These are phyloP conservation scores for Corylus americana DNA, from an alignment of 306 rosid genomes.

Conservation along the genomic window DNA sequence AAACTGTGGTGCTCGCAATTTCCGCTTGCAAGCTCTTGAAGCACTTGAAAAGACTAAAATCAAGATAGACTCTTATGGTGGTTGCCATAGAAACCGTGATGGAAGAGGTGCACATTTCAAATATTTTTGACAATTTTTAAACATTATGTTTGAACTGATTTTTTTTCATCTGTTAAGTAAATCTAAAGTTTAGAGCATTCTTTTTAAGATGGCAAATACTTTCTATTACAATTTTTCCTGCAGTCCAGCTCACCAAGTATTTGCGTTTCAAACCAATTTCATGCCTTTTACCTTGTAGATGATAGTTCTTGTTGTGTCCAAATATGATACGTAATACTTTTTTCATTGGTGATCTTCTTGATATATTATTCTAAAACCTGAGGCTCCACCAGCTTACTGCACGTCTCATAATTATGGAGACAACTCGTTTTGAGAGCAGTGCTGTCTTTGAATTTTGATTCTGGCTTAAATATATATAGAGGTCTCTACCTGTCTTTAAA, in stretches of 20 bases:
- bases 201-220: constrained; percentile 6
- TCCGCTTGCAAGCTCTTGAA: constrained; percentile 94
- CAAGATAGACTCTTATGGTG: constrained; percentile 86
- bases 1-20: constrained; percentile 92
- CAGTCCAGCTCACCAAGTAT: constrained; percentile 9
- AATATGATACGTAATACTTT: constrained; percentile 8
- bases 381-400: background rate
- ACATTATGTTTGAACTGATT: constrained; percentile 7
- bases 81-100: constrained; percentile 84
- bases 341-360: constrained; percentile 4
- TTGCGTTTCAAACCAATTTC: constrained; percentile 7
- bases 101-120: constrained; percentile 56
- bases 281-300: constrained; percentile 10
- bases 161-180: background rate
- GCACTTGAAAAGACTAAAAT: constrained; percentile 65
- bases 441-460: background rate
- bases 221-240: constrained; percentile 1
- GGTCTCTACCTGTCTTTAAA: background rate
- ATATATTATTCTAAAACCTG: constrained; percentile 15
- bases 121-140: constrained; percentile 15
- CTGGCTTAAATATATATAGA: background rate
- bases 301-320: constrained; percentile 17
- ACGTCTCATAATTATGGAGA: background rate
- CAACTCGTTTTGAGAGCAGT: background rate
- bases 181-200: constrained; percentile 9